Percentiles rank a stretch among this genome's conserved stretches.
Conservation (phyloP, 2,329 filamentous ascomycete genomes). For the Neonectria punicea region DNA sequence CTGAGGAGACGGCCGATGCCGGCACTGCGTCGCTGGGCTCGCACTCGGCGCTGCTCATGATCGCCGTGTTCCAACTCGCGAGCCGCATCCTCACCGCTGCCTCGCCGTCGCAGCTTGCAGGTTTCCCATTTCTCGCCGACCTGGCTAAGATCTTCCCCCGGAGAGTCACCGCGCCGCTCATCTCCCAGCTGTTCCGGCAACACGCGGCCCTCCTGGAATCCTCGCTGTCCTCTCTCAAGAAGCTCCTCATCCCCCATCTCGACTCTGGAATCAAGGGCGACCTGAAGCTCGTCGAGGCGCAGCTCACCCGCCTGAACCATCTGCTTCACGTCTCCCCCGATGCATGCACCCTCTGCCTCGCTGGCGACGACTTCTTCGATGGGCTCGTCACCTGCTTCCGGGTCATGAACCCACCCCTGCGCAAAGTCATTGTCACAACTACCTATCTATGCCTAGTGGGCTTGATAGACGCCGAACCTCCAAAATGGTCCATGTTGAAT, state of each 20-base stretch:
- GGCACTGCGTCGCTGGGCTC: slow-evolving; percentile 48
- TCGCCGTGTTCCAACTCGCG: slow-evolving; percentile 71
- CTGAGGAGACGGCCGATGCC: slow-evolving; percentile 59
- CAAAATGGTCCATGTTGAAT: slow-evolving; percentile 78
- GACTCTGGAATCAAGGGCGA: slow-evolving; percentile 69
- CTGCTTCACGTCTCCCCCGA: slow-evolving; percentile 70
- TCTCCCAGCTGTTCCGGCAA: slow-evolving; percentile 61
- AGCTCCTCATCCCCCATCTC: slow-evolving; percentile 68
- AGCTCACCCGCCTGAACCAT: slow-evolving; percentile 69
- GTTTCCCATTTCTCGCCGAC: slow-evolving; percentile 76
- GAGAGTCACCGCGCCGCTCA: slow-evolving; percentile 65
- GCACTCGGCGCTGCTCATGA: slow-evolving; percentile 63
- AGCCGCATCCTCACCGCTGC: slow-evolving; percentile 62
- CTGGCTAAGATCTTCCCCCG: slow-evolving; percentile 74
- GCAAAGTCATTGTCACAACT: slow-evolving; percentile 76
- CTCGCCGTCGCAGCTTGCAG: slow-evolving; percentile 60
- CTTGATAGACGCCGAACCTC: slow-evolving; percentile 71
- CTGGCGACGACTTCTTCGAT: slow-evolving; percentile 89
- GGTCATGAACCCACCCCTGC: slow-evolving; percentile 70
- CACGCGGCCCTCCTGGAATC: slow-evolving; percentile 62
- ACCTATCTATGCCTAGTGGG: slow-evolving; percentile 80
- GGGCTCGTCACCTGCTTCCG: slow-evolving; percentile 74
- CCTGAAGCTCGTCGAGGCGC: slow-evolving; percentile 63
- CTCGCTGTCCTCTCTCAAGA: slow-evolving; percentile 69
- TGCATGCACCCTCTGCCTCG: slow-evolving; percentile 73